Evolutionary conservation across 768 basidiomycete species (phyloP).

Genomic region (Gymnopilus junonius): DNA sequence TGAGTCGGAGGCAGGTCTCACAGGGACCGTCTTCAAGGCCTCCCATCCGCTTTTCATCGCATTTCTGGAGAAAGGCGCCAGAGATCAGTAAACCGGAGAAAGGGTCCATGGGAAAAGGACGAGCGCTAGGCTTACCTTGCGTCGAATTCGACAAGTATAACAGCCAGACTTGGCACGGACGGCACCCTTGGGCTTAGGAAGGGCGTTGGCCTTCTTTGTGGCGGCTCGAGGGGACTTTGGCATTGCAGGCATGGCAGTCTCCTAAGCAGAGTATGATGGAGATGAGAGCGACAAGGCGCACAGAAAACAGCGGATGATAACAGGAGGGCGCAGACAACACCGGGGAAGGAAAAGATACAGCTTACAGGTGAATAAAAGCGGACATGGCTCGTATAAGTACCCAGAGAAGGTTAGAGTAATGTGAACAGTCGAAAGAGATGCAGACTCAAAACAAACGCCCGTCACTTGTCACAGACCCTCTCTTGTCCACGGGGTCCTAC

Average conservation of each 20-base stretch:
- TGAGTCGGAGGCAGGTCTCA: slow-evolving; percentile 77
- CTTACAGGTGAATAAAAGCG: slow-evolving; percentile 18
- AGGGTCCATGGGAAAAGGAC: slow-evolving; percentile 8
- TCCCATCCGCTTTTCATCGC: slow-evolving; percentile 71
- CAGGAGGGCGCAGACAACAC: slow-evolving; percentile 18
- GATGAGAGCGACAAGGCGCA: slow-evolving; percentile 12
- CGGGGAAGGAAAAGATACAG: slow-evolving; percentile 8
- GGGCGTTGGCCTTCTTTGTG: slow-evolving; percentile 48
- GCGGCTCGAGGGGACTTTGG: slow-evolving; percentile 42
- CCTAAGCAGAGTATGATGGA: background rate
- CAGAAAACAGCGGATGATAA: slow-evolving; percentile 4
- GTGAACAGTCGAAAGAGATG: slow-evolving; percentile 1
- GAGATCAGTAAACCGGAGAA: slow-evolving; percentile 7
- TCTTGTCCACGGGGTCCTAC: background rate
- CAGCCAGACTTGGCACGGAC: slow-evolving; percentile 88
- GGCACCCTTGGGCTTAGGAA: slow-evolving; percentile 79
- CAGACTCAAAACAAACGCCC: too few species aligned
- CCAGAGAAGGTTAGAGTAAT: background rate
- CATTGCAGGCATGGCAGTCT: slow-evolving; percentile 38
- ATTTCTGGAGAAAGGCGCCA: slow-evolving; percentile 61
- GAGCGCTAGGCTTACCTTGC: slow-evolving; percentile 67
- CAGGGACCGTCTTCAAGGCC: slow-evolving; percentile 63
- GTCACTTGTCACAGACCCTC: slow-evolving; percentile 8
- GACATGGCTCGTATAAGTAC: slow-evolving; percentile 9
- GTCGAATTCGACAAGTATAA: slow-evolving; percentile 85